These are phyloP conservation scores for Aspergillus cavernicola DNA, from an alignment of 495 filamentous ascomycete genomes.

Conservation along the genomic window DNA sequence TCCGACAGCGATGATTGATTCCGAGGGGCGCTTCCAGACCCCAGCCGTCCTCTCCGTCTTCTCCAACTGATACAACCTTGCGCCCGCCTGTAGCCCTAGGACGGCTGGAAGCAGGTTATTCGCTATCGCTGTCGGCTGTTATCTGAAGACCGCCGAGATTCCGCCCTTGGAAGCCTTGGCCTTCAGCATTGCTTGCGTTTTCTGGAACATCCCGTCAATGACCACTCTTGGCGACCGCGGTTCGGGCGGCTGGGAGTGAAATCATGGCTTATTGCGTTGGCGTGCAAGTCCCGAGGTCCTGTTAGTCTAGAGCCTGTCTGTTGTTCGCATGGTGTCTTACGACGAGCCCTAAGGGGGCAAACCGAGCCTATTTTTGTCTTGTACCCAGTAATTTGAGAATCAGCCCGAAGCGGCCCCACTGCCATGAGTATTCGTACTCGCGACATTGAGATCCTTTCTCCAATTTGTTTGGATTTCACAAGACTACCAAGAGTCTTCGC, in stretches of 20 bases:
- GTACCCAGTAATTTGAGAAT: neutral
- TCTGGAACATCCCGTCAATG: slow-evolving; percentile 23
- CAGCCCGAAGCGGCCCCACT: neutral
- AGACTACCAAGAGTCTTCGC: neutral
- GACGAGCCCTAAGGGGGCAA: neutral
- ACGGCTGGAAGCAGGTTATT: slow-evolving; percentile 27
- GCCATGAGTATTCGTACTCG: neutral
- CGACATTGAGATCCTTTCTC: neutral
- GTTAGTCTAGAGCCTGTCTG: neutral
- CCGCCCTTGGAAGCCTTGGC: slow-evolving; percentile 35
- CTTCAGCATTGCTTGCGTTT: slow-evolving; percentile 30
- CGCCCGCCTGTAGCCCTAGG: slow-evolving; percentile 5
- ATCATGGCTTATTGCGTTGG: slow-evolving; percentile 4
- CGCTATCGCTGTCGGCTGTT: slow-evolving; percentile 22
- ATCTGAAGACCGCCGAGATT: slow-evolving; percentile 29
- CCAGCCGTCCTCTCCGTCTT: neutral
- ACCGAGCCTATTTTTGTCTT: neutral
- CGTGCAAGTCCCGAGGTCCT: neutral
- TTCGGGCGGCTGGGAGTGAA: slow-evolving; percentile 32
- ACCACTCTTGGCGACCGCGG: slow-evolving; percentile 36
- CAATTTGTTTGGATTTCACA: neutral
- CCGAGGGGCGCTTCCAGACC: neutral
- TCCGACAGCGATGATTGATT: slow-evolving; percentile 5
- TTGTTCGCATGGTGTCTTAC: neutral
- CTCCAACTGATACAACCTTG: neutral